phyloP scores from a whole-genome alignment of 1,284 basidiomycete species.

The Pseudozyma flocculosa region DNA sequence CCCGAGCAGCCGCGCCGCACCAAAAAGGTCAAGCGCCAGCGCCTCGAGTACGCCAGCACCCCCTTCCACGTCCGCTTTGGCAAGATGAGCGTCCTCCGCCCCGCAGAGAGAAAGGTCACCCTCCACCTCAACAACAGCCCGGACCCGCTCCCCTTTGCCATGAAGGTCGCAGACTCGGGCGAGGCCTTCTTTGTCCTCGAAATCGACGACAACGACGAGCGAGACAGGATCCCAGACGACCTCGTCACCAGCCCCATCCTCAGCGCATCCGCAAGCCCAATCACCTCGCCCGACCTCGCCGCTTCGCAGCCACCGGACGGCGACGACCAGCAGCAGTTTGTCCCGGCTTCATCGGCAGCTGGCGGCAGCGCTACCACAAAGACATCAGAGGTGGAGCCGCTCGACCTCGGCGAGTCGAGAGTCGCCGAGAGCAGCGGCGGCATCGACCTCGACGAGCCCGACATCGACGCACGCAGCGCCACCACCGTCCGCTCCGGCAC shows the following conservation, averaged over 20 bases:
- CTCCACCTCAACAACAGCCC: conserved; percentile 51
- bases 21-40: conserved; percentile 21
- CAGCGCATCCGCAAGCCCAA: conserved; percentile 53
- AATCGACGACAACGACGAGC: conserved; percentile 69
- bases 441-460: not conserved
- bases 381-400: conserved; percentile 35
- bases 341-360: not conserved
- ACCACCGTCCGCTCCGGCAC: conserved; percentile 1
- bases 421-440: not conserved
- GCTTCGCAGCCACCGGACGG: conserved; percentile 1
- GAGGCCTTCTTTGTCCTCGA: conserved; percentile 99
- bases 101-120: conserved; percentile 82
- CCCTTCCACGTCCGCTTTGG: conserved; percentile 98
- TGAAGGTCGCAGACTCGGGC: conserved; percentile 98
- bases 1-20: conserved; percentile 14
- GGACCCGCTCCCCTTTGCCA: conserved; percentile 79
- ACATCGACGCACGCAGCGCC: not conserved
- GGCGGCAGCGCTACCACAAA: not conserved
- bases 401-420: conserved; percentile 35
- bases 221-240: conserved; percentile 77
- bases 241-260: conserved; percentile 81
- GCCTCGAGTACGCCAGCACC: conserved; percentile 75
- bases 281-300: conserved; percentile 7
- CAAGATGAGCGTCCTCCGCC: conserved; percentile 92
- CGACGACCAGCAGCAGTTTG: conserved; percentile 1